Evolutionary conservation across 345 rosid genomes (phyloP), one percentile per base, ranked within the genome.

Genomic region (Bretschneidera sinensis): DNA sequence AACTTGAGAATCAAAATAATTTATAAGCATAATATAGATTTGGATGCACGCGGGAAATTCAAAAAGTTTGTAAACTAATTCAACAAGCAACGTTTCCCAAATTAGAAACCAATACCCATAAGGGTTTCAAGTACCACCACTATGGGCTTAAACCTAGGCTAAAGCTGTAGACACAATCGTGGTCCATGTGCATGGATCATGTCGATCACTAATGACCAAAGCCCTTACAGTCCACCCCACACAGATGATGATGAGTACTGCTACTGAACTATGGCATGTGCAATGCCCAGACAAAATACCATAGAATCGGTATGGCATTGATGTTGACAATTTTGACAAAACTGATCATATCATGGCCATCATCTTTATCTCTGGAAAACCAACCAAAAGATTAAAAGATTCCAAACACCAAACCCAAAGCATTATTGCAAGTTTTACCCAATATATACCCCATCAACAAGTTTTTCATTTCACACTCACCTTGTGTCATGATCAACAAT

Each of bases 181-280:
- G 48, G 55, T 68, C 57, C 60, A 67, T 48, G 69, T 61, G 59
- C 59, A 34, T 28, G 33, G 33, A 28, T 11, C 56, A 63, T 23
- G 25, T 49, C 51, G 33, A 28, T 8, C 49, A 58, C 24, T n/a
- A 57, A 50, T 65, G 67, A 25, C 34, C 66, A 21, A n/a, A 28
- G 33, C 33, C 8, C 33, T 28, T 28, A 28, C 50, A 51, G 51
- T 19, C 55, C 58, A n/a, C 43, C 62, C 28, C 22, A 31, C 35
- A 31, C 33, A n/a, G 9, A 2, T 28, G 11, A 39, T 21, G 39
- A 57, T 25, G 18, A n/a, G n/a, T n/a, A n/a, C n/a, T n/a, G n/a
- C n/a, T 8, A 20, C 65, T 47, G 51, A 57, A 43, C 60, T 60
- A n/a, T 21, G 14, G 68, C 75, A 75, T 67, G 75, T 66, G 77